These are phyloP conservation scores for Ciborinia camelliae DNA, from an alignment of 2,329 filamentous ascomycete genomes.

Conservation along the genomic window DNA sequence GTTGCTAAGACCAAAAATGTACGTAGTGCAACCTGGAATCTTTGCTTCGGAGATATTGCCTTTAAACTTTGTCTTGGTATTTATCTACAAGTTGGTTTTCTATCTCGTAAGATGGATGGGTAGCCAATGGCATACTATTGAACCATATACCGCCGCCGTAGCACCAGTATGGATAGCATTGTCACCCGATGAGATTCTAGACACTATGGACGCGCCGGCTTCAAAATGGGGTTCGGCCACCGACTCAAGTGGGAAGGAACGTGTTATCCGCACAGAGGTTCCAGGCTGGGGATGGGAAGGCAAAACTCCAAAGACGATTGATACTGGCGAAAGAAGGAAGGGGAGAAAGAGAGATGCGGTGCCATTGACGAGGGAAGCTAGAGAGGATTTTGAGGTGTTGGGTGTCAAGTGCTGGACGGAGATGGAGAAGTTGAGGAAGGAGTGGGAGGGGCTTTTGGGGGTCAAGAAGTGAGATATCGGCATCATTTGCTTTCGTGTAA, in stretches of 20 bases:
- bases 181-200: slow-evolving; percentile 58
- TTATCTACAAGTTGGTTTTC: slow-evolving; percentile 64
- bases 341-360: slow-evolving; percentile 57
- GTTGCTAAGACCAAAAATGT: slow-evolving; percentile 58
- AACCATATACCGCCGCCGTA: slow-evolving; percentile 72
- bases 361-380: slow-evolving; percentile 58
- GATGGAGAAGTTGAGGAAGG: slow-evolving; percentile 66
- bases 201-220: slow-evolving; percentile 52
- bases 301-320: slow-evolving; percentile 43
- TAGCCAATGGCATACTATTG: slow-evolving; percentile 81
- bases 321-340: slow-evolving; percentile 47
- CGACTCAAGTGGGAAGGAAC: slow-evolving; percentile 53
- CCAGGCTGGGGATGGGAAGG: slow-evolving; percentile 80
- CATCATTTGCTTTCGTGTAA: background rate
- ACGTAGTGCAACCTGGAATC: slow-evolving; percentile 82
- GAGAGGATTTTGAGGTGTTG: slow-evolving; percentile 58
- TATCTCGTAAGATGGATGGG: slow-evolving; percentile 73
- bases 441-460: slow-evolving; percentile 53
- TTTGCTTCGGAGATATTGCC: slow-evolving; percentile 79
- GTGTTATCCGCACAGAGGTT: slow-evolving; percentile 75
- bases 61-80: slow-evolving; percentile 65
- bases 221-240: slow-evolving; percentile 84
- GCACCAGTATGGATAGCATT: slow-evolving; percentile 78
- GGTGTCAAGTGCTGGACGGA: slow-evolving; percentile 62
- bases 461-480: slow-evolving; percentile 21